phyloP scores from a whole-genome alignment of 768 basidiomycete species.

The Hygrocybe coccinea region DNA sequence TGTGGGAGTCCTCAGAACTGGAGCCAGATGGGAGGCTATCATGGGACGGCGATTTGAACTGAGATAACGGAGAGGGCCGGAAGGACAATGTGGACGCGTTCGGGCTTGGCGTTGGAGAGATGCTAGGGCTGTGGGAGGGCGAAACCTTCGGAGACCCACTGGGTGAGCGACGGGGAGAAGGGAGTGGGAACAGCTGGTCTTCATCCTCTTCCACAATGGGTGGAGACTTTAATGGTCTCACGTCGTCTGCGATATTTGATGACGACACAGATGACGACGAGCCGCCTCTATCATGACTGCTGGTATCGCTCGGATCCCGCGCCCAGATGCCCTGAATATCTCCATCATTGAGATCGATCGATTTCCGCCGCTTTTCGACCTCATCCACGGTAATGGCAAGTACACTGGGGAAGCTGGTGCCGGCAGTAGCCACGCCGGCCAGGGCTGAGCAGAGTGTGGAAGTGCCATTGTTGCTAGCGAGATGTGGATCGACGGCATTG shows the following conservation, averaged over 20 bases:
- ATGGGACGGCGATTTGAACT: conserved; percentile 15
- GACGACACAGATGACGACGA: conserved; percentile 8
- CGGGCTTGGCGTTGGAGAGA: conserved; percentile 21
- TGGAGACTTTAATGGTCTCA: conserved; percentile 24
- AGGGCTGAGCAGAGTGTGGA: neutral
- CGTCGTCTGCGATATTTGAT: neutral
- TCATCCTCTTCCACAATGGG: conserved; percentile 54
- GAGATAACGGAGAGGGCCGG: conserved; percentile 1
- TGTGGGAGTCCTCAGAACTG: conserved; percentile 11
- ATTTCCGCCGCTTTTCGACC: conserved; percentile 53
- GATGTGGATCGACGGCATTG: conserved; percentile 15
- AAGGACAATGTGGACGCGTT: conserved; percentile 28
- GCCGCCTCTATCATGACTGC: neutral
- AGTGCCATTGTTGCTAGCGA: conserved; percentile 14
- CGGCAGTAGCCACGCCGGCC: conserved; percentile 1
- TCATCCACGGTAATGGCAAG: conserved; percentile 45
- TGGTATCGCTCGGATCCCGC: neutral
- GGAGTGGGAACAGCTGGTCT: conserved; percentile 53
- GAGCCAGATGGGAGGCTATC: conserved; percentile 14
- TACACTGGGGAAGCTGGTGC: conserved; percentile 1
- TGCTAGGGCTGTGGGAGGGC: conserved; percentile 11
- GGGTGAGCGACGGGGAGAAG: conserved; percentile 54
- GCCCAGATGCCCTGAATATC: conserved; percentile 2
- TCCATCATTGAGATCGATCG: conserved; percentile 32
- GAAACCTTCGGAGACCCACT: conserved; percentile 32